Conservation (phyloP, 2,329 filamentous ascomycete genomes). For the Trichoderma guizhouense region DNA sequence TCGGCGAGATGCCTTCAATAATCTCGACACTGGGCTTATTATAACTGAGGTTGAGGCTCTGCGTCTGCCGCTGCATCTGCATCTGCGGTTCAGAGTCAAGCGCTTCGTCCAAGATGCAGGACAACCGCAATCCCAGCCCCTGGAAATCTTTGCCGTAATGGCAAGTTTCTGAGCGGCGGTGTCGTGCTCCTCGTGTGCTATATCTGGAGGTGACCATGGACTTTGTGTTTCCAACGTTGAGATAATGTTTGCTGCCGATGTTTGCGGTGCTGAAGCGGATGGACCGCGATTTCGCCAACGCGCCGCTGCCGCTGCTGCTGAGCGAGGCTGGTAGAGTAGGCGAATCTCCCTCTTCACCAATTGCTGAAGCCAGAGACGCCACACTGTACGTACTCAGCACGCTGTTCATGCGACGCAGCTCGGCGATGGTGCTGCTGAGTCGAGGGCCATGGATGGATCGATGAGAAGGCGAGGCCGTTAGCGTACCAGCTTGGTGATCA, state of each 20-base stretch:
- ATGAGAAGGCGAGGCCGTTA: constrained; percentile 26
- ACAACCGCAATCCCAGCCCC: constrained; percentile 20
- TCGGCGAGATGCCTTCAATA: not conserved
- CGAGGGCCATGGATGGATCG: constrained; percentile 23
- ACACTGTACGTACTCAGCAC: constrained; percentile 45
- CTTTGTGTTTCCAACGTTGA: constrained; percentile 38
- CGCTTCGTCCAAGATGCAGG: constrained; percentile 19
- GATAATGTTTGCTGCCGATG: constrained; percentile 46
- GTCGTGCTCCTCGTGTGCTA: constrained; percentile 9
- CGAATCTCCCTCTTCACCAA: constrained; percentile 32
- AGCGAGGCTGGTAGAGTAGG: constrained; percentile 36
- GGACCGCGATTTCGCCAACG: not conserved
- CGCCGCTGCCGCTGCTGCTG: not conserved
- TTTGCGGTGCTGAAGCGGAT: constrained; percentile 22
- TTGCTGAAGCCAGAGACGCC: constrained; percentile 35
- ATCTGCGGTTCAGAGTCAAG: constrained; percentile 9
- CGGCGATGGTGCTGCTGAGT: constrained; percentile 45
- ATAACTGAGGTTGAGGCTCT: constrained; percentile 22
- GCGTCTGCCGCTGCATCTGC: constrained; percentile 21
- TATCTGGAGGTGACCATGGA: not conserved
- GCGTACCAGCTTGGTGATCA: constrained; percentile 22
- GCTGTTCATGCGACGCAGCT: constrained; percentile 58
- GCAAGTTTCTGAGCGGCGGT: constrained; percentile 13
- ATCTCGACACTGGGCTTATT: constrained; percentile 21
- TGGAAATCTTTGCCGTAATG: constrained; percentile 32